Percentiles rank a stretch among this genome's conserved stretches.
These are phyloP conservation scores for Lumnitzera littorea DNA, from an alignment of 345 rosid genomes.

Conservation along the genomic window DNA sequence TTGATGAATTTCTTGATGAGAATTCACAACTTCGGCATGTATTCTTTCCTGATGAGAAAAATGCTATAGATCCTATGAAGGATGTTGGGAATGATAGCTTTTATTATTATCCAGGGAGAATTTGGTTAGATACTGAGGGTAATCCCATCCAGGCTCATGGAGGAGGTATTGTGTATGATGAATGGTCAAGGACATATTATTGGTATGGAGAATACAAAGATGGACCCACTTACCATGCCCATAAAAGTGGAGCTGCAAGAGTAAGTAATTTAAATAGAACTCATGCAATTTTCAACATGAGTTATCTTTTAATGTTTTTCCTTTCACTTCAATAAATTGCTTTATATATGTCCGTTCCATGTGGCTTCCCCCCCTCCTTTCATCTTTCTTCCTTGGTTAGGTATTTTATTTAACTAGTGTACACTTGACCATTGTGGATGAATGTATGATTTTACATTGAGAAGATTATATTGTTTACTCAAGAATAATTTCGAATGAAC, in stretches of 20 bases:
- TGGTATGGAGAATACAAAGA: conserved; percentile 97
- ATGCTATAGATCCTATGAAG: conserved; percentile 51
- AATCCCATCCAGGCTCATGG: conserved; percentile 96
- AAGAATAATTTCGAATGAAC: no score
- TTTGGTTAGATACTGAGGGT: conserved; percentile 92
- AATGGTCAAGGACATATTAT: conserved; percentile 48
- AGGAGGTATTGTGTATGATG: conserved; percentile 69
- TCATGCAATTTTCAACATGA: background rate
- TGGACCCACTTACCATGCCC: conserved; percentile 80
- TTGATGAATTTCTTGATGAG: conserved; percentile 96
- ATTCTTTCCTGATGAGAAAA: conserved; percentile 69
- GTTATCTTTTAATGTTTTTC: background rate
- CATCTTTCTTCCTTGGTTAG: no score
- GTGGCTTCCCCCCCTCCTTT: no score
- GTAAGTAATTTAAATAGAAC: conserved; percentile 35
- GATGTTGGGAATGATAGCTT: conserved; percentile 44
- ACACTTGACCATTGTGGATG: no score
- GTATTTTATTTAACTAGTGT: no score
- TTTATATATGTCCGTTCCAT: no score
- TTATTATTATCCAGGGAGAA: conserved; percentile 59
- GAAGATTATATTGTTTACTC: background rate
- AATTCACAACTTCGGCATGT: conserved; percentile 68
- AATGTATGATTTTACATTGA: conserved; percentile 8
- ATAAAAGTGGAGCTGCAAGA: conserved; percentile 74
- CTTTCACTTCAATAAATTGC: background rate